phyloP scores from a whole-genome alignment of 1,284 basidiomycete species.

The Psilocybe mexicana region DNA sequence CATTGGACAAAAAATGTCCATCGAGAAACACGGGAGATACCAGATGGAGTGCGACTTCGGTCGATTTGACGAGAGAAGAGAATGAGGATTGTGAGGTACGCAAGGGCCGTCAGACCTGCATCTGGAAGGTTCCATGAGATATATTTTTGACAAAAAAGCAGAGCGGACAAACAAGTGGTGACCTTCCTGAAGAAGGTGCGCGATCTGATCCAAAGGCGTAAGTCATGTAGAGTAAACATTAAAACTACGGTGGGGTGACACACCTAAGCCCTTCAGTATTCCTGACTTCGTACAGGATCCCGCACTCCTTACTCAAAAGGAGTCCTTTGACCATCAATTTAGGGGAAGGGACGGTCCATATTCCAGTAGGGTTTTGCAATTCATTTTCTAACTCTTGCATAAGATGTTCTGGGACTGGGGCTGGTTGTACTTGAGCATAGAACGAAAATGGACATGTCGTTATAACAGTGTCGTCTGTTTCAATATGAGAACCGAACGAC shows the following conservation, averaged over 20 bases:
- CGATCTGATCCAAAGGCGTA: conserved; percentile 38
- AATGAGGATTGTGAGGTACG: conserved; percentile 67
- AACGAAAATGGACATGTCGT: conserved; percentile 66
- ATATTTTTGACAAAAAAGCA: background rate
- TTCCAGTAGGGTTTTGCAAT: conserved; percentile 69
- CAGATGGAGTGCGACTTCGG: conserved; percentile 74
- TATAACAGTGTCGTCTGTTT: conserved; percentile 48
- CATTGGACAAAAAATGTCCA: conserved; percentile 82
- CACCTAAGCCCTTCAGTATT: conserved; percentile 70
- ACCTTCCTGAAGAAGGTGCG: conserved; percentile 79
- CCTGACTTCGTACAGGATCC: conserved; percentile 66
- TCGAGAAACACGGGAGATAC: conserved; percentile 74
- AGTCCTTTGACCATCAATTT: conserved; percentile 62
- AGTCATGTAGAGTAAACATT: background rate
- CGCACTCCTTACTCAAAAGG: conserved; percentile 77
- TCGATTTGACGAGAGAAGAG: conserved; percentile 76
- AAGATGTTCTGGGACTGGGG: conserved; percentile 46
- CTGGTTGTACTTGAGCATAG: conserved; percentile 60
- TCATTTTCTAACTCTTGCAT: conserved; percentile 75
- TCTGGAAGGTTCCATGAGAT: conserved; percentile 45
- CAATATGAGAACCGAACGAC: background rate
- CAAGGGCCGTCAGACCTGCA: conserved; percentile 66
- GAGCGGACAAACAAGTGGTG: conserved; percentile 64
- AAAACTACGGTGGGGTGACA: conserved; percentile 4
- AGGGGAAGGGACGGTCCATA: conserved; percentile 55